Evolutionary conservation across 768 basidiomycete genomes (phyloP), one percentile per base, ranked within the genome.

Genomic region (Leccinum variicolor): DNA sequence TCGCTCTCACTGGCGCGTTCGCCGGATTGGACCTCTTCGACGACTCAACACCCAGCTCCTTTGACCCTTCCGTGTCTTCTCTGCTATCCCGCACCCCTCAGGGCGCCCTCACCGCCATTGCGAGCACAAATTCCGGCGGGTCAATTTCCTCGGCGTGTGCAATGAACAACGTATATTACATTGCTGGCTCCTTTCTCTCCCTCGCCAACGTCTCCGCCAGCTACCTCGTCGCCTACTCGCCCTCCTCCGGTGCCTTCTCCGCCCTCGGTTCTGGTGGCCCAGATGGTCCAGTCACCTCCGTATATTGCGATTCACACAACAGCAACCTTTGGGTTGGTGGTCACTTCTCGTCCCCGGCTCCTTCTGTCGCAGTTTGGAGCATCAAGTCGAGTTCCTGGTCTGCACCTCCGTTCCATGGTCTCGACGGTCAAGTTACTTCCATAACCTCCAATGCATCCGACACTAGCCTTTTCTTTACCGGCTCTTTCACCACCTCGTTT

Each of bases 1-100:
- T 98, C 51, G 94, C 86, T 56, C 79, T 98, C 43, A 86, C 87
- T 26, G 96, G 96, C 56, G 80, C 90, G 33, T 99, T 98, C 69
- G 82, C 89, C 23, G 96, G 94, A 47, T 77, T 99, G 60, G 89
- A 88, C 68, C 67, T 94, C 57, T 87, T 89, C 79, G 76, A 84
- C 67, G 82, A 75, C 59, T 82, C 76, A 57, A 72, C 83, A 31
- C 64, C 81, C 50, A 68, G 82, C 63, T 67, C 84, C 33, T 87
- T 89, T 70, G 86, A 94, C 72, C 78, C 90, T 26, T 77, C 86
- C 2, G 80, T 84, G 49, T 83, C 90, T 14, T 87, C 92, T 41
- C 77, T 93, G 49, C 78, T 92, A 60, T 80, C 84, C 41, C 87
- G 87, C 59, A 76, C 81, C 19, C 57, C 76, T 15, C 80, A 86